Evolutionary conservation across 176 grass and related monocot species (phyloP).

Genomic region (Pontederia paniculata): DNA sequence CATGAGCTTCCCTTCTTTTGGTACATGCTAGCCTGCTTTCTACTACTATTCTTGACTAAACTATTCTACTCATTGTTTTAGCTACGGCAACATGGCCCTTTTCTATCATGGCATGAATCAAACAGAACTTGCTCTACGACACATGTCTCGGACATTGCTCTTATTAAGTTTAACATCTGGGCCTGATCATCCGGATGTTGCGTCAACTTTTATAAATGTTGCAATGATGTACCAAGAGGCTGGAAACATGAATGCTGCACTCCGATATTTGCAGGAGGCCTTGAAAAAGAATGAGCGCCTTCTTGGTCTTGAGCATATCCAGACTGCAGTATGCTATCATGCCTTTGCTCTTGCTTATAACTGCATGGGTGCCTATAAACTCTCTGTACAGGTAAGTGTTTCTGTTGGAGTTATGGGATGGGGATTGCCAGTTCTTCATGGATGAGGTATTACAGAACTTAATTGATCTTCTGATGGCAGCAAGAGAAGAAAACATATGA

Average conservation of each 20-base stretch:
- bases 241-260: conserved; percentile 71
- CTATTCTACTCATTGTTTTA: conserved; percentile 23
- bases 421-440: no score
- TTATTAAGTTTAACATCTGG: conserved; percentile 81
- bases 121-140: conserved; percentile 70
- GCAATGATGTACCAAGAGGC: conserved; percentile 99
- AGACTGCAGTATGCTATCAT: conserved; percentile 96
- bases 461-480: conserved; percentile 35
- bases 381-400: conserved; percentile 73
- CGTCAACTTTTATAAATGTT: conserved; percentile 84
- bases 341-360: conserved; percentile 90
- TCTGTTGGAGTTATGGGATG: no score
- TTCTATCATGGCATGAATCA: conserved; percentile 98
- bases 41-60: background rate
- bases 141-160: conserved; percentile 78
- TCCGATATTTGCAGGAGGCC: conserved; percentile 89
- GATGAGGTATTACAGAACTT: background rate
- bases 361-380: conserved; percentile 84
- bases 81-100: conserved; percentile 96
- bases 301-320: conserved; percentile 81
- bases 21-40: background rate
- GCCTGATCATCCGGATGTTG: conserved; percentile 83
- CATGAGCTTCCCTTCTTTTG: no score
- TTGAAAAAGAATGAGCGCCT: conserved; percentile 82
- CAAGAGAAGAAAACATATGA: conserved; percentile 85